Conservation (phyloP, 2,329 filamentous ascomycete genomes). For the Fusarium liriodendri region DNA sequence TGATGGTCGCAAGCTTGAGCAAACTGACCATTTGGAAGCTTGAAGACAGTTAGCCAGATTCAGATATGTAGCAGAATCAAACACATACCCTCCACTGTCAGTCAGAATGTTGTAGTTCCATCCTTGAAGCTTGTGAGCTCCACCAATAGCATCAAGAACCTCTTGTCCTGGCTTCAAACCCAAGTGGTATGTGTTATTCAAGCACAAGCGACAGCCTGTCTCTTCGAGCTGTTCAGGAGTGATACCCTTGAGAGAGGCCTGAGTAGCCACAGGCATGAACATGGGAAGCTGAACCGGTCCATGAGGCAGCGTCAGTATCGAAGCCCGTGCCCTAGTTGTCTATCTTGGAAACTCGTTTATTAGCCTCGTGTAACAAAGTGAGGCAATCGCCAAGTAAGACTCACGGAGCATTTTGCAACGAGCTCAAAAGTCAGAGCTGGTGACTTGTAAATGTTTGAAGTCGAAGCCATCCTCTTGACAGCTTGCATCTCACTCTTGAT, state of each 20-base stretch:
- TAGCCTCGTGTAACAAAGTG: conserved; percentile 23
- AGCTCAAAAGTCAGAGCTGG: conserved; percentile 83
- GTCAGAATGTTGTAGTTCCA: conserved; percentile 97
- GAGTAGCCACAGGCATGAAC: conserved; percentile 99
- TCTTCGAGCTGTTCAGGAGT: conserved; percentile 93
- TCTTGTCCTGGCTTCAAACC: conserved; percentile 95
- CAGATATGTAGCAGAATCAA: background rate
- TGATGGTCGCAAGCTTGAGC: conserved; percentile 91
- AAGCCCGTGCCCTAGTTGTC: conserved; percentile 95
- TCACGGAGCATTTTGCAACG: conserved; percentile 82
- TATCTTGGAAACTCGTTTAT: conserved; percentile 52
- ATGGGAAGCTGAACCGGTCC: conserved; percentile 89
- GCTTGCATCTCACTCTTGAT: conserved; percentile 44
- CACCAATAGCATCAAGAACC: conserved; percentile 86
- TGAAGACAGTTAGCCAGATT: conserved; percentile 16
- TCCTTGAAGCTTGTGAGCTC: conserved; percentile 93
- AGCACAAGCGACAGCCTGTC: conserved; percentile 87
- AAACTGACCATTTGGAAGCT: conserved; percentile 99
- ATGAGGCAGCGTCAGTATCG: conserved; percentile 88
- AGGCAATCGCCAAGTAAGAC: conserved; percentile 45
- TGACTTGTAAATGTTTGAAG: conserved; percentile 62
- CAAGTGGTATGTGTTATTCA: conserved; percentile 98
- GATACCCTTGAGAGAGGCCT: conserved; percentile 93
- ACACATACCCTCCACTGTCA: conserved; percentile 73
- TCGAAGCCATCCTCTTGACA: conserved; percentile 59